Conservation (phyloP, 108 stramenopile species). For the Aurantiochytrium sp. region DNA sequence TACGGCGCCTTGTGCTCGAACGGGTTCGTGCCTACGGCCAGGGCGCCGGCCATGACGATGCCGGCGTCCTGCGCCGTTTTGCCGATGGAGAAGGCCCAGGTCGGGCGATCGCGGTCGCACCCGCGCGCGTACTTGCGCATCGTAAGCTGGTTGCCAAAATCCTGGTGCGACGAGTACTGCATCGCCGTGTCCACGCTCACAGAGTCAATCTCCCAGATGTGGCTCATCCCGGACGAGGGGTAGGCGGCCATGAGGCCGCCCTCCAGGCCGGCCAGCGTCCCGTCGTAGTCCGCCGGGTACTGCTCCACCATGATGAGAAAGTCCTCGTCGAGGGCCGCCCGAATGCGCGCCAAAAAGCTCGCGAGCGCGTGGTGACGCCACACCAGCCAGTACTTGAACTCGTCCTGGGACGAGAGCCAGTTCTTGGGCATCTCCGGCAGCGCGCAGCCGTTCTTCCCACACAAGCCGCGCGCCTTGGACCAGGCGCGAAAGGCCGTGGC, state of each 20-base stretch:
- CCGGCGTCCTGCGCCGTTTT: neutral
- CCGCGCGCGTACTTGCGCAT: conserved; percentile 35
- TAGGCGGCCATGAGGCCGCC: neutral
- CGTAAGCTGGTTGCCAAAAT: conserved; percentile 28
- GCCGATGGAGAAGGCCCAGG: conserved; percentile 19
- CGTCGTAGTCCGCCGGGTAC: conserved; percentile 27
- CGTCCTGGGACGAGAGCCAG: neutral
- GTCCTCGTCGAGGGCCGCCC: neutral
- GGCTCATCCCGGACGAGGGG: neutral
- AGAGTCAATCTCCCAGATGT: conserved; percentile 29
- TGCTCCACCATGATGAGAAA: neutral
- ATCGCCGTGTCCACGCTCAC: conserved; percentile 1
- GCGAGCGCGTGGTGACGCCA: conserved; percentile 13
- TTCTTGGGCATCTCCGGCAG: neutral
- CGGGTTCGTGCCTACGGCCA: neutral
- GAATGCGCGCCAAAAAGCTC: neutral
- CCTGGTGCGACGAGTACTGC: neutral
- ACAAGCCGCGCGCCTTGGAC: neutral
- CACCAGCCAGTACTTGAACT: conserved; percentile 15
- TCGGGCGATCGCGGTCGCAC: neutral
- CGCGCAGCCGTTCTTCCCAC: neutral
- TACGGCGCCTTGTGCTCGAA: neutral
- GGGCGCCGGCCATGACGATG: conserved; percentile 9
- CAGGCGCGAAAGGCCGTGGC: neutral
- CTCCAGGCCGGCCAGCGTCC: neutral